These are phyloP conservation scores for Spergularia azorica DNA, from an alignment of 179 eudicot genomes.

Conservation along the genomic window DNA sequence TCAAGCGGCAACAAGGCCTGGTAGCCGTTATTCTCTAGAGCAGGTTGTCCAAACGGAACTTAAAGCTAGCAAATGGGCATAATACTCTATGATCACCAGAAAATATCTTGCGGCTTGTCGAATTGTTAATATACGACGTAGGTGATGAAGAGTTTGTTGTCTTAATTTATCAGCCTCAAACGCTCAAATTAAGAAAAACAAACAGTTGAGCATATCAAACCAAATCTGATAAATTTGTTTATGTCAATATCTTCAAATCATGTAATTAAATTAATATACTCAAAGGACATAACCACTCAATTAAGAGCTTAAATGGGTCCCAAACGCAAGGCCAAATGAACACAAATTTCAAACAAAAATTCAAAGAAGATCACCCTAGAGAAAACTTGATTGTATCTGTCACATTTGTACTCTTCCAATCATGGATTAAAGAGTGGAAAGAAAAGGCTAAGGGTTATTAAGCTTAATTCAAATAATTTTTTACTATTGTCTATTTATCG, in stretches of 20 bases:
- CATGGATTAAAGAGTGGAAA: constrained; percentile 21
- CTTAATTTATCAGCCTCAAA: constrained; percentile 88
- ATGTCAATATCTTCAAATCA: constrained; percentile 17
- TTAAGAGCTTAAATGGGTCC: constrained; percentile 27
- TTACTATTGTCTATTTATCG: neutral
- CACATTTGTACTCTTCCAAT: constrained; percentile 43
- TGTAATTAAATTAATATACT: constrained; percentile 7
- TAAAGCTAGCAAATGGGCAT: constrained; percentile 77
- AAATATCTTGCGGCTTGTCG: constrained; percentile 90
- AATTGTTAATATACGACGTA: constrained; percentile 68
- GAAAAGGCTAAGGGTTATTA: too few species aligned
- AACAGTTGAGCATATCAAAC: constrained; percentile 21
- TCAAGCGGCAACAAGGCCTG: too few species aligned
- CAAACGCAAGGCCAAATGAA: constrained; percentile 4
- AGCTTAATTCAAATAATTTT: neutral
- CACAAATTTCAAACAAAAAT: constrained; percentile 17
- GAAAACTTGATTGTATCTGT: constrained; percentile 23
- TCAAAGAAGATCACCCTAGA: too few species aligned
- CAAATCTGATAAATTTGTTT: constrained; percentile 19
- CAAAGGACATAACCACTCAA: constrained; percentile 33
- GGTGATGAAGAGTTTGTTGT: constrained; percentile 89
- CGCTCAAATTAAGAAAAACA: constrained; percentile 12
- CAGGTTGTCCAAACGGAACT: constrained; percentile 95
- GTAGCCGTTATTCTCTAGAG: constrained; percentile 64
- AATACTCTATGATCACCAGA: constrained; percentile 83